phyloP scores from a whole-genome alignment of 2,329 filamentous ascomycete genomes.

The Fusarium algeriense region DNA sequence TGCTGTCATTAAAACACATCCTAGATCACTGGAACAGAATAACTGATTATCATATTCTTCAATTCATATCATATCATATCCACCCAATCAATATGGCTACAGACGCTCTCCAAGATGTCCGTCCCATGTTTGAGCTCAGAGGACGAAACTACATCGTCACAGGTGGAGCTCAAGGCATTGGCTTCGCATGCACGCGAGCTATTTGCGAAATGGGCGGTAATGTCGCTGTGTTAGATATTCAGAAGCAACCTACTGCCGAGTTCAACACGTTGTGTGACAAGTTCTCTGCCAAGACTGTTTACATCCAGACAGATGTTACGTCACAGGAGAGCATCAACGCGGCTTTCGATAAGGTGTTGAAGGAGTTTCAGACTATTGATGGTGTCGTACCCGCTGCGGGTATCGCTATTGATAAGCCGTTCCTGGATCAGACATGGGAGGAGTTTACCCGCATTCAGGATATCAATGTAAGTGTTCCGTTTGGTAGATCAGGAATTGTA shows the following conservation, averaged over 20 bases:
- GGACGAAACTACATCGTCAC: conserved; percentile 55
- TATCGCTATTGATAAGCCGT: conserved; percentile 59
- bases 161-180: conserved; percentile 56
- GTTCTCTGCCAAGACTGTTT: conserved; percentile 45
- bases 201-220: conserved; percentile 58
- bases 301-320: conserved; percentile 51
- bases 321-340: conserved; percentile 47
- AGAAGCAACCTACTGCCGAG: conserved; percentile 48
- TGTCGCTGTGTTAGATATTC: conserved; percentile 54
- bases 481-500: no score
- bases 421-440: conserved; percentile 58
- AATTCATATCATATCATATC: fast-evolving
- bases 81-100: conserved; percentile 5
- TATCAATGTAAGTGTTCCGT: conserved; percentile 53
- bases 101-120: conserved; percentile 27
- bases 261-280: conserved; percentile 41
- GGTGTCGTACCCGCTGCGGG: conserved; percentile 54
- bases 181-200: conserved; percentile 53
- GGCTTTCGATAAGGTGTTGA: conserved; percentile 43
- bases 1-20: not conserved
- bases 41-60: not conserved
- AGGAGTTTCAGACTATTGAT: conserved; percentile 47
- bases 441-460: conserved; percentile 56
- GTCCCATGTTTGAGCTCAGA: conserved; percentile 50
- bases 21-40: not conserved